Evolutionary conservation across 2,329 filamentous ascomycete genomes (phyloP).

Genomic region (Ophioceras dolichostomum): DNA sequence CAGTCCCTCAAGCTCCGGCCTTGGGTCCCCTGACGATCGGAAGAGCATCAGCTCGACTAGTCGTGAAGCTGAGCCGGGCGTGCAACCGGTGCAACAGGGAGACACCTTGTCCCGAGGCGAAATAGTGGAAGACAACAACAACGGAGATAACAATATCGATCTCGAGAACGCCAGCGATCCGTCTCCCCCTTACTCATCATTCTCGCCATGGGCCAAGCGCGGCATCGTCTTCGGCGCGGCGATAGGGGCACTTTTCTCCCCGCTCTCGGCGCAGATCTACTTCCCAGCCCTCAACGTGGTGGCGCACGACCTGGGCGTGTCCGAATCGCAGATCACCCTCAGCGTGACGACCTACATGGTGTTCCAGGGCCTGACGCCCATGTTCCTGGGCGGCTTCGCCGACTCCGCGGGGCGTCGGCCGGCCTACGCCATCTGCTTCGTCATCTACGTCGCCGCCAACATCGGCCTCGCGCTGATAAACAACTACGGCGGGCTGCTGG

Average conservation of each 20-base stretch:
- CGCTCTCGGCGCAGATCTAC: constrained; percentile 25
- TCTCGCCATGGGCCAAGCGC: too few species aligned
- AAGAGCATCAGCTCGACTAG: too few species aligned
- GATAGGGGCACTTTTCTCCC: constrained; percentile 19
- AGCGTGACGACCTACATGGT: constrained; percentile 31
- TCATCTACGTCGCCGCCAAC: constrained; percentile 31
- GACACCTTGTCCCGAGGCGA: too few species aligned
- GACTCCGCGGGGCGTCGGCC: constrained; percentile 36
- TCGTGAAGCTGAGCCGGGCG: too few species aligned
- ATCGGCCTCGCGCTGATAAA: constrained; percentile 29
- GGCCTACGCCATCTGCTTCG: constrained; percentile 32
- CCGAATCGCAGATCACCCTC: constrained; percentile 22
- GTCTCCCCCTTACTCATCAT: too few species aligned
- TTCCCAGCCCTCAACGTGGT: constrained; percentile 30
- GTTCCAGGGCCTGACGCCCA: constrained; percentile 38
- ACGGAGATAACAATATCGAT: too few species aligned
- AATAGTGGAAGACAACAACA: too few species aligned
- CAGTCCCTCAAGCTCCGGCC: too few species aligned
- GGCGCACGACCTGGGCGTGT: constrained; percentile 22
- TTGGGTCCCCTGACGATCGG: too few species aligned
- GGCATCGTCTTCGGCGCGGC: too few species aligned
- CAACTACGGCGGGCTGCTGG: constrained; percentile 28
- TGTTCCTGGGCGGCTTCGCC: constrained; percentile 35
- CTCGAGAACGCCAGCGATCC: too few species aligned
- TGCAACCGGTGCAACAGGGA: too few species aligned